Evolutionary conservation across 805 yeast species (phyloP).

Genomic region (Kodamaea nitidulidarum): DNA sequence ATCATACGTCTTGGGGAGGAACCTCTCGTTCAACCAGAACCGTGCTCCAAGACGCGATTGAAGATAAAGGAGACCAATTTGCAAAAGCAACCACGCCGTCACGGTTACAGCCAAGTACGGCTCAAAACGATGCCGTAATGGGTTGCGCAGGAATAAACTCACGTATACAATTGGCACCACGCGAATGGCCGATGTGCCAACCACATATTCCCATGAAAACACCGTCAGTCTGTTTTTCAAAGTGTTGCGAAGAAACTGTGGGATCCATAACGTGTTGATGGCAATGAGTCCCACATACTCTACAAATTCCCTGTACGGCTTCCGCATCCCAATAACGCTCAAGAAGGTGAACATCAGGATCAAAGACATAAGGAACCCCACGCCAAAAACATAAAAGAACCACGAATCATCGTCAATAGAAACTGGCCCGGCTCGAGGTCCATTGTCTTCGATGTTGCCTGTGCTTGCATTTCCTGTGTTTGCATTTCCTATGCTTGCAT

Average conservation of each 20-base stretch:
- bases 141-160: constrained; percentile 49
- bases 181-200: constrained; percentile 62
- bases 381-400: constrained; percentile 25
- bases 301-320: constrained; percentile 45
- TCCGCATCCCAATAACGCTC: constrained; percentile 44
- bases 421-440: no score
- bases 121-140: constrained; percentile 68
- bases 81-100: constrained; percentile 55
- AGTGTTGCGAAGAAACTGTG: constrained; percentile 79
- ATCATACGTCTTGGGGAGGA: constrained; percentile 77
- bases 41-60: constrained; percentile 76
- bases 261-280: constrained; percentile 77
- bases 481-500: constrained; percentile 9
- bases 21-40: constrained; percentile 71
- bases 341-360: constrained; percentile 40
- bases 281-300: constrained; percentile 53
- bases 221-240: constrained; percentile 61
- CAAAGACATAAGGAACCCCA: constrained; percentile 25
- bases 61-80: constrained; percentile 51
- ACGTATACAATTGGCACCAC: constrained; percentile 64
- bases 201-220: constrained; percentile 70
- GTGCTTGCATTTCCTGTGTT: constrained; percentile 10
- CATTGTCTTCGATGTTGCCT: no score
- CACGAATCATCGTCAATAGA: constrained; percentile 19
- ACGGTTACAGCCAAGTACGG: constrained; percentile 44